Evolutionary conservation across 2,329 filamentous ascomycete genomes (phyloP).

Genomic region (Calonectria hongkongensis): DNA sequence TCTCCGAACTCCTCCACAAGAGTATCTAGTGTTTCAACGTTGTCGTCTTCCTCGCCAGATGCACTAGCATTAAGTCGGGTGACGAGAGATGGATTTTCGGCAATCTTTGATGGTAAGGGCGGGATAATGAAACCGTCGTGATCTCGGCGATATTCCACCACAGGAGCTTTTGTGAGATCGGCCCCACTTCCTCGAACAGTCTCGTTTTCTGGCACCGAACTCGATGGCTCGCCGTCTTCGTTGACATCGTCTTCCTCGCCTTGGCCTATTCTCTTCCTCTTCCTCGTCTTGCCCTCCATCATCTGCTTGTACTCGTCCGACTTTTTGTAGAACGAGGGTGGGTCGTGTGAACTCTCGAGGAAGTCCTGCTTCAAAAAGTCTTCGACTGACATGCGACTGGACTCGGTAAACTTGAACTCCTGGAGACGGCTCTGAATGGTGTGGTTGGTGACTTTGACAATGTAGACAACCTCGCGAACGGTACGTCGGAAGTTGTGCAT

Average conservation of each 20-base stretch:
- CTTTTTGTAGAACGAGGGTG: constrained; percentile 86
- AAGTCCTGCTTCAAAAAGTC: constrained; percentile 86
- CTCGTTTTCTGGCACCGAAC: constrained; percentile 18
- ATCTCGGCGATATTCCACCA: constrained; percentile 70
- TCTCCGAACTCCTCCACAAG: constrained; percentile 69
- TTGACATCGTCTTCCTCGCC: constrained; percentile 56
- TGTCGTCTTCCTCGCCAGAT: constrained; percentile 46
- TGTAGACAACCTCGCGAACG: constrained; percentile 95
- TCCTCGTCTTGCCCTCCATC: constrained; percentile 68
- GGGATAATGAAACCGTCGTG: constrained; percentile 83
- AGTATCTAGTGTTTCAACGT: constrained; percentile 60
- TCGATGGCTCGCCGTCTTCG: constrained; percentile 37
- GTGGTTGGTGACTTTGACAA: constrained; percentile 95
- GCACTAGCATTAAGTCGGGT: constrained; percentile 45
- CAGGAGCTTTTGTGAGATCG: constrained; percentile 59
- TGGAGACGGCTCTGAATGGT: constrained; percentile 94
- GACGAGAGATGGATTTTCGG: constrained; percentile 56
- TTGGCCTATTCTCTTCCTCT: constrained; percentile 64
- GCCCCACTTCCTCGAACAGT: constrained; percentile 55
- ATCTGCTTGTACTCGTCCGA: constrained; percentile 75
- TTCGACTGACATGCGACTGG: constrained; percentile 88
- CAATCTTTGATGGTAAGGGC: constrained; percentile 64
- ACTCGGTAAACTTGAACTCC: constrained; percentile 92
- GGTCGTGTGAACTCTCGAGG: constrained; percentile 84
- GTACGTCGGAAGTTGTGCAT: constrained; percentile 99